These are phyloP conservation scores for Lotmaria passim DNA, from an alignment of 208 protist genomes.

Conservation along the genomic window DNA sequence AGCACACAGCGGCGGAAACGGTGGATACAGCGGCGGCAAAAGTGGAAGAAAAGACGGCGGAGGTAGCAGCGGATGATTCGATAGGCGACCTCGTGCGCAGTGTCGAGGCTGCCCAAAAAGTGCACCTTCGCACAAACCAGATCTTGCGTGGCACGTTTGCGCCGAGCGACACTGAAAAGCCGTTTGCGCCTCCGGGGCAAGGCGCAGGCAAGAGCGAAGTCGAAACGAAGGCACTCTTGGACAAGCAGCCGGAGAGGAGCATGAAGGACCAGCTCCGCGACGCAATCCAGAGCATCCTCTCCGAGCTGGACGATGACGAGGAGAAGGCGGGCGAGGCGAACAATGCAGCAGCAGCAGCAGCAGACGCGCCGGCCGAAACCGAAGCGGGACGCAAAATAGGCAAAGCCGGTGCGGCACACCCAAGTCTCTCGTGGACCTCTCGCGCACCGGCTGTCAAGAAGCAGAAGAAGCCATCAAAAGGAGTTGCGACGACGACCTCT, in stretches of 20 bases:
- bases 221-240: neutral
- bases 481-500: neutral
- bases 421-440: constrained; percentile 8
- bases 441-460: neutral
- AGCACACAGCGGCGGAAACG: neutral
- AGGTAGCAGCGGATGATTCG: neutral
- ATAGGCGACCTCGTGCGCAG: constrained; percentile 6
- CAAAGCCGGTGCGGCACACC: neutral
- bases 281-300: neutral
- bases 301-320: constrained; percentile 17
- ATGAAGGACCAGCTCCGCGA: constrained; percentile 13
- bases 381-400: neutral
- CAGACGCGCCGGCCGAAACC: too few relatives aligned
- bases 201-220: neutral
- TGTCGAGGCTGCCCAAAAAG: constrained; percentile 12
- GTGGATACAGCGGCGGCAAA: neutral
- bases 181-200: constrained; percentile 8
- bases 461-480: neutral
- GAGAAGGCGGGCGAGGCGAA: neutral
- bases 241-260: constrained; percentile 4
- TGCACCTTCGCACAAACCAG: constrained; percentile 22
- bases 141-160: constrained; percentile 18
- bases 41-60: neutral
- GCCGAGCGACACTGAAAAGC: constrained; percentile 23
- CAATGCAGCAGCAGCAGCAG: neutral